phyloP scores from a whole-genome alignment of 2,329 filamentous ascomycete genomes.

The Sphaerostilbella broomeana region DNA sequence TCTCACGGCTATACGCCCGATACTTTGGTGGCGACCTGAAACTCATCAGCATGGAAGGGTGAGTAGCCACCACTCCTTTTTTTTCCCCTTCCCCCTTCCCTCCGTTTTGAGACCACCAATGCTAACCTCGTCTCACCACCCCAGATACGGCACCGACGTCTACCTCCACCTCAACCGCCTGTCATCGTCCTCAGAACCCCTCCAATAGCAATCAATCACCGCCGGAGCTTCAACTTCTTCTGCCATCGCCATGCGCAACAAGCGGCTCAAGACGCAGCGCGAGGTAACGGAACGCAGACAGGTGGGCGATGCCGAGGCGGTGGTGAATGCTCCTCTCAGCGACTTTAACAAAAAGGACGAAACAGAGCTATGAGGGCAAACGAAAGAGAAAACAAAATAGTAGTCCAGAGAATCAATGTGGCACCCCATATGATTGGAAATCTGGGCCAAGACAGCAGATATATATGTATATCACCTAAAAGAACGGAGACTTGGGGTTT shows the following conservation, averaged over 20 bases:
- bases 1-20: conserved; percentile 85
- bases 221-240: conserved; percentile 27
- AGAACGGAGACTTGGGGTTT: no score
- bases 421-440: no score
- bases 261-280: conserved; percentile 57
- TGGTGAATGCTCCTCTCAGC: conserved; percentile 52
- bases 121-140: conserved; percentile 16
- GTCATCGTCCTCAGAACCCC: conserved; percentile 88
- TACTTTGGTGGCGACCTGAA: conserved; percentile 98
- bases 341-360: conserved; percentile 23
- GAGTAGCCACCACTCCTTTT: conserved; percentile 38
- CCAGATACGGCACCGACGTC: conserved; percentile 92
- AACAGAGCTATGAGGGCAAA: conserved; percentile 28
- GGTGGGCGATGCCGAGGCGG: conserved; percentile 78
- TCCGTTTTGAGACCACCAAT: neutral
- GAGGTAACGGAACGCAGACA: conserved; percentile 85
- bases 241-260: conserved; percentile 48
- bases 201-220: conserved; percentile 79
- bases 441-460: no score
- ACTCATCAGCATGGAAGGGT: conserved; percentile 99
- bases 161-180: conserved; percentile 96
- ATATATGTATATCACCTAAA: no score
- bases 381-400: neutral
- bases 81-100: conserved; percentile 7
- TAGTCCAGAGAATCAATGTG: no score